These are phyloP conservation scores for Athelia psychrophila DNA, from an alignment of 1,284 basidiomycete genomes.

Conservation along the genomic window DNA sequence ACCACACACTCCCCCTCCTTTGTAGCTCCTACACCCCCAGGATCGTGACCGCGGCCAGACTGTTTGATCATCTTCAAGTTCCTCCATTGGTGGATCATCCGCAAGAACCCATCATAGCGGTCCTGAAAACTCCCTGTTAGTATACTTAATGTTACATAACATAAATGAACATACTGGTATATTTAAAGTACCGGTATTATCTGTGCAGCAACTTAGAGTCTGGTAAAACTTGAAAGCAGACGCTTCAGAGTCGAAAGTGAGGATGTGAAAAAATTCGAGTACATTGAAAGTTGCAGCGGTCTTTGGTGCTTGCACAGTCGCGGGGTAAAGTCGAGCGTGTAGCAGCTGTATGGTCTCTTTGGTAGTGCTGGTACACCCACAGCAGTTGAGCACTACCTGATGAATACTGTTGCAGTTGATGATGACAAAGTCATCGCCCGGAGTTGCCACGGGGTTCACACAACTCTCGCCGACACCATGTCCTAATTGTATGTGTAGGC, in stretches of 20 bases:
- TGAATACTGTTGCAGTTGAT: conserved; percentile 30
- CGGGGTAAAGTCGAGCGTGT: conserved; percentile 21
- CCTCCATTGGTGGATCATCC: conserved; percentile 16
- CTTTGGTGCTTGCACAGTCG: conserved; percentile 16
- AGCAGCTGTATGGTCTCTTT: conserved; percentile 20
- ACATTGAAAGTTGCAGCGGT: conserved; percentile 22
- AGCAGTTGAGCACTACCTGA: conserved; percentile 26
- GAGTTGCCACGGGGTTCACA: conserved; percentile 4
- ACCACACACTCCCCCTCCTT: conserved; percentile 17
- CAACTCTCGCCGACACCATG: conserved; percentile 12
- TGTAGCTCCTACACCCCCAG: conserved; percentile 12
- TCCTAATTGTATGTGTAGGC: conserved; percentile 22
- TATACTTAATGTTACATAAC: conserved; percentile 7
- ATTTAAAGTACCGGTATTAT: conserved; percentile 17
- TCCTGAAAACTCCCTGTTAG: conserved; percentile 1
- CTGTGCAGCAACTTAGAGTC: conserved; percentile 14
- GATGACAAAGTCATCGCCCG: conserved; percentile 19
- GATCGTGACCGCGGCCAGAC: conserved; percentile 16
- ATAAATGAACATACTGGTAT: conserved; percentile 10
- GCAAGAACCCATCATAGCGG: conserved; percentile 15
- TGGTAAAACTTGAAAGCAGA: conserved; percentile 21
- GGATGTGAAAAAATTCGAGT: conserved; percentile 21
- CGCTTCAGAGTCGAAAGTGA: conserved; percentile 17
- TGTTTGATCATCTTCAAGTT: conserved; percentile 22
- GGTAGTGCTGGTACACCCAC: conserved; percentile 19